Conservation (phyloP, 2,329 filamentous ascomycete species). For the Calonectria honghensis region DNA sequence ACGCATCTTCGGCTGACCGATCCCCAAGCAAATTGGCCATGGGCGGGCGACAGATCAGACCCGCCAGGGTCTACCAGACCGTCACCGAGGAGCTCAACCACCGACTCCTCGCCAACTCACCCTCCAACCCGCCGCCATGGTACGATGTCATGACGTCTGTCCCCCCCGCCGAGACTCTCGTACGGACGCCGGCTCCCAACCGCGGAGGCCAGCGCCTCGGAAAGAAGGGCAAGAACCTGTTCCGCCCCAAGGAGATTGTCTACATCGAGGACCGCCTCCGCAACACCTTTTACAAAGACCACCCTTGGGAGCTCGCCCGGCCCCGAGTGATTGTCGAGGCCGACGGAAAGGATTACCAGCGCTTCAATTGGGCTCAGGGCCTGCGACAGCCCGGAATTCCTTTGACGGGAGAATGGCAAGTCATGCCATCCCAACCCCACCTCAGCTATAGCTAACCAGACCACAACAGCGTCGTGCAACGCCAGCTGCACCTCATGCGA, state of each 20-base stretch:
- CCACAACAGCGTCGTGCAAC: constrained; percentile 87
- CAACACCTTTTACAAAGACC: constrained; percentile 89
- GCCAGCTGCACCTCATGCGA: constrained; percentile 90
- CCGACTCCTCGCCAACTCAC: constrained; percentile 60
- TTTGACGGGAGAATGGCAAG: constrained; percentile 79
- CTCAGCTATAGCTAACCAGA: constrained; percentile 43
- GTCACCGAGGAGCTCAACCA: constrained; percentile 66
- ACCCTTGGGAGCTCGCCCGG: constrained; percentile 96
- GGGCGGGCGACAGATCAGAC: constrained; percentile 67
- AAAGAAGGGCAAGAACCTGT: constrained; percentile 81
- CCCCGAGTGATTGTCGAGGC: constrained; percentile 90
- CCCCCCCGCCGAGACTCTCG: constrained; percentile 75
- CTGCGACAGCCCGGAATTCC: constrained; percentile 84
- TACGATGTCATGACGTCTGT: constrained; percentile 70
- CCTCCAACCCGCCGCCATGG: constrained; percentile 67
- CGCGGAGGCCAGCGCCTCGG: constrained; percentile 67
- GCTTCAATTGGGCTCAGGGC: constrained; percentile 85
- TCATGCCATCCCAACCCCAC: not conserved
- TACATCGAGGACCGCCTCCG: constrained; percentile 92
- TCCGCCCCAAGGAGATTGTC: constrained; percentile 84
- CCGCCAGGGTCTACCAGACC: constrained; percentile 68
- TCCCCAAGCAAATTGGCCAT: constrained; percentile 55
- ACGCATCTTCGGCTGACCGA: constrained; percentile 29
- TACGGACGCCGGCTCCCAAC: constrained; percentile 70
- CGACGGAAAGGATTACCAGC: constrained; percentile 86